phyloP scores from a whole-genome alignment of 768 basidiomycete genomes.

The Flagelloscypha sp. region DNA sequence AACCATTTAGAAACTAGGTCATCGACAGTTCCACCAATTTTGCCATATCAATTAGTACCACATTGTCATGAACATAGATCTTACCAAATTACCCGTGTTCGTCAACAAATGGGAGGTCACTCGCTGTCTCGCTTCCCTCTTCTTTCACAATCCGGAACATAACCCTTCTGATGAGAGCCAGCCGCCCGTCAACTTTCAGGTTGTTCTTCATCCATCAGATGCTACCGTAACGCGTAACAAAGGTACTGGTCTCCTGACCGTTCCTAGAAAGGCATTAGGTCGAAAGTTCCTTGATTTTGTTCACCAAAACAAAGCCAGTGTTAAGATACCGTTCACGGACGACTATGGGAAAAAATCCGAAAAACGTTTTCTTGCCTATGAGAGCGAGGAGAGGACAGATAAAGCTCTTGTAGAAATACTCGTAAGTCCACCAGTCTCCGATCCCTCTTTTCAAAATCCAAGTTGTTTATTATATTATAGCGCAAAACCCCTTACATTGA shows the following conservation, averaged over 20 bases:
- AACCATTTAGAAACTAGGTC: too few relatives aligned
- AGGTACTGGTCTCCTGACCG: slow-evolving; percentile 36
- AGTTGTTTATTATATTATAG: slow-evolving; percentile 25
- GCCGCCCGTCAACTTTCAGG: slow-evolving; percentile 48
- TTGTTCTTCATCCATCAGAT: slow-evolving; percentile 41
- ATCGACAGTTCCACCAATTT: too few relatives aligned
- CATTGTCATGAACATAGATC: slow-evolving; percentile 4
- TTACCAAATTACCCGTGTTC: not conserved
- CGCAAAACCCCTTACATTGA: slow-evolving; percentile 48
- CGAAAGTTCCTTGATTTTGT: slow-evolving; percentile 39
- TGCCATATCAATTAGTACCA: too few relatives aligned
- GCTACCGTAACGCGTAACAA: slow-evolving; percentile 48
- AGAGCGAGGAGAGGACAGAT: too few relatives aligned
- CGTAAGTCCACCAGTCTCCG: slow-evolving; percentile 20
- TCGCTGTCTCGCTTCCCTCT: not conserved
- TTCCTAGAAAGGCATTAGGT: slow-evolving; percentile 32
- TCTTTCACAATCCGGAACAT: slow-evolving; percentile 1
- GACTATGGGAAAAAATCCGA: too few relatives aligned
- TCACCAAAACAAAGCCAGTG: slow-evolving; percentile 23
- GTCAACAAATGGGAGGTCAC: slow-evolving; percentile 1
- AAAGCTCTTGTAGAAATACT: too few relatives aligned
- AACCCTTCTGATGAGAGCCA: slow-evolving; percentile 10
- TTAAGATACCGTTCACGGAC: slow-evolving; percentile 34
- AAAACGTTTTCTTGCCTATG: slow-evolving; percentile 15
- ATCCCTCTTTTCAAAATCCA: slow-evolving; percentile 6